Evolutionary conservation across 2,329 filamentous ascomycete species (phyloP), one percentile per base, ranked within the genome.

Genomic region (Aureobasidium subglaciale): DNA sequence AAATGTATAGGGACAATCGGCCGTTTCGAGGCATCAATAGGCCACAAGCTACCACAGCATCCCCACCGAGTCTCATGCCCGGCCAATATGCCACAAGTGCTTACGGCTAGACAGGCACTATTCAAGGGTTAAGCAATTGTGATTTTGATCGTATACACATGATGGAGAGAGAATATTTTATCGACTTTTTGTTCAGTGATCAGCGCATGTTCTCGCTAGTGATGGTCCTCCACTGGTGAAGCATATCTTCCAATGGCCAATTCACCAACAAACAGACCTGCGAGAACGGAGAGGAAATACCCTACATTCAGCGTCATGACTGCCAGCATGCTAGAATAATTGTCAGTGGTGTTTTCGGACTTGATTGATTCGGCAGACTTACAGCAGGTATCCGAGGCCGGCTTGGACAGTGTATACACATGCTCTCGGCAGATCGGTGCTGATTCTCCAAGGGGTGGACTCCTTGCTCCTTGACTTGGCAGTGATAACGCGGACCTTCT

Each of bases 221-320:
- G 54, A 24, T 48, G 54, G 5, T 49, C 54, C 5, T 56, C 55
- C 13, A 72, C 70, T 20, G 72, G 62, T 41, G 74, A 66, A 25
- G 75, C 75, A 63, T 84, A 93, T 60, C 90, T 81, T 27, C 90
- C 90, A 59, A 93, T 79, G 0, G 82, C 80, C 40, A 97, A 72
- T 68, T 93, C 93, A 22, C 92, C 92, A n/a, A 95, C 67, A 66
- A 97, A 96, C 1, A 87, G 81, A 13, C 86, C 86, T 4, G 77
- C 85, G 10, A 95, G 77, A n/a, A 91, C 79, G 0, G 87, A 90
- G 55, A 90, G 71, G 68, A 92, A 92, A 68, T 93, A 93, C 11
- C 88, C 89, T 15, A 92, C 80, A 63, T 93, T 93, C 75, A 89
- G 83, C 1, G 88, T 91, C 89, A 93, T 96, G 67, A 95, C 87